Evolutionary conservation across 2,329 filamentous ascomycete species (phyloP).

Genomic region (Coniella vitis): DNA sequence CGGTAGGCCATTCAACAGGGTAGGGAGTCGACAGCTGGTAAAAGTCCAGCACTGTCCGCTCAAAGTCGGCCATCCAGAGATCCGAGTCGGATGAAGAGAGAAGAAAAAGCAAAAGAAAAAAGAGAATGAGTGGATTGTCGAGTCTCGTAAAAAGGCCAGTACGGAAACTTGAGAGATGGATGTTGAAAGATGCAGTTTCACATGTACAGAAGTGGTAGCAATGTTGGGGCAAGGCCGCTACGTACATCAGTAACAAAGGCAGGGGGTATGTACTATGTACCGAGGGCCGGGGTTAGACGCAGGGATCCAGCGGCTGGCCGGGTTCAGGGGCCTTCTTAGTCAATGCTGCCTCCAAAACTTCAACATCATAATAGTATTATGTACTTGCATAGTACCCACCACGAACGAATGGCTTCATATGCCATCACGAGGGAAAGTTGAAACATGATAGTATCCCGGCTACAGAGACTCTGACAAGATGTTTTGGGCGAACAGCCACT

Average conservation of each 20-base stretch:
- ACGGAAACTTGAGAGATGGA: neutral
- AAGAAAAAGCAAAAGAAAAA: neutral
- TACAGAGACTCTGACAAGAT: too few species aligned
- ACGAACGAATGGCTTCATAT: too few species aligned
- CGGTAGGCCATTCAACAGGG: slow-evolving; percentile 79
- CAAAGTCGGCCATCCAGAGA: slow-evolving; percentile 57
- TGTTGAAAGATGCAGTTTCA: neutral
- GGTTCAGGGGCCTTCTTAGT: too few species aligned
- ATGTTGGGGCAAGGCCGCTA: neutral
- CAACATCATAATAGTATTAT: too few species aligned
- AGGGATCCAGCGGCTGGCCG: too few species aligned
- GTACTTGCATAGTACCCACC: too few species aligned
- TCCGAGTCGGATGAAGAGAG: neutral
- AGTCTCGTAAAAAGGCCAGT: neutral
- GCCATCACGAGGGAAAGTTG: too few species aligned
- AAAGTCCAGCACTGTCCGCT: slow-evolving; percentile 75
- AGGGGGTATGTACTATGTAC: too few species aligned
- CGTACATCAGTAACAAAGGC: neutral
- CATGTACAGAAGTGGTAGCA: neutral
- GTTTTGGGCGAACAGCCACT: too few species aligned
- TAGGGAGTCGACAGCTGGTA: slow-evolving; percentile 77
- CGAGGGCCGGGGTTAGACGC: too few species aligned
- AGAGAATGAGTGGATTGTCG: neutral
- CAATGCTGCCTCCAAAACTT: too few species aligned
- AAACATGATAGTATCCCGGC: too few species aligned